phyloP scores from a whole-genome alignment of 805 yeast species.

The Zygoascus tannicola region DNA sequence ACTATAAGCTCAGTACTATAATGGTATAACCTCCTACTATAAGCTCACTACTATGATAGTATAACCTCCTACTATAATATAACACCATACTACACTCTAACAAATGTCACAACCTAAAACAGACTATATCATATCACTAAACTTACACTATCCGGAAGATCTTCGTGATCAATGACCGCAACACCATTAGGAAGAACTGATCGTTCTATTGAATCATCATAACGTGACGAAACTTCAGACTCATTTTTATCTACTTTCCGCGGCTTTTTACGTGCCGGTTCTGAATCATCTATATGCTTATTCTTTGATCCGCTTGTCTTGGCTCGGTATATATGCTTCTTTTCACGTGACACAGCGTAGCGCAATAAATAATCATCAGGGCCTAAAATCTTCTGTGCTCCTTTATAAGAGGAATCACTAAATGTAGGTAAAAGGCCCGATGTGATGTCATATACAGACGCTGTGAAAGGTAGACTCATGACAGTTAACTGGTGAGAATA shows the following conservation, averaged over 20 bases:
- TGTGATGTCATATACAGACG: background rate
- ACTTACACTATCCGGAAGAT: conserved; percentile 36
- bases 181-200: conserved; percentile 6
- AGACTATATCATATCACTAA: too few species aligned
- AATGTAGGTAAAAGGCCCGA: background rate
- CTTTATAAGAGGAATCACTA: background rate
- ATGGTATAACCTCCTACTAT: too few species aligned
- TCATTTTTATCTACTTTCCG: background rate
- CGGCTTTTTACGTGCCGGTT: background rate
- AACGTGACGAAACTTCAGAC: background rate
- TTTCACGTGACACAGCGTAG: background rate
- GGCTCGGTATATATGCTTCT: background rate
- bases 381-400: background rate
- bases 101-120: too few species aligned
- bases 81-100: too few species aligned
- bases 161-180: conserved; percentile 18
- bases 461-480: too few species aligned
- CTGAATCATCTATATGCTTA: too few species aligned
- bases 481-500: too few species aligned
- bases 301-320: background rate
- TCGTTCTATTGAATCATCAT: background rate
- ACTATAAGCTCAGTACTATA: too few species aligned
- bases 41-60: too few species aligned
- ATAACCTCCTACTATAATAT: too few species aligned
- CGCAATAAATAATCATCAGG: background rate